Conservation (phyloP, 2,329 filamentous ascomycete genomes). For the Aspergillus sp. region DNA sequence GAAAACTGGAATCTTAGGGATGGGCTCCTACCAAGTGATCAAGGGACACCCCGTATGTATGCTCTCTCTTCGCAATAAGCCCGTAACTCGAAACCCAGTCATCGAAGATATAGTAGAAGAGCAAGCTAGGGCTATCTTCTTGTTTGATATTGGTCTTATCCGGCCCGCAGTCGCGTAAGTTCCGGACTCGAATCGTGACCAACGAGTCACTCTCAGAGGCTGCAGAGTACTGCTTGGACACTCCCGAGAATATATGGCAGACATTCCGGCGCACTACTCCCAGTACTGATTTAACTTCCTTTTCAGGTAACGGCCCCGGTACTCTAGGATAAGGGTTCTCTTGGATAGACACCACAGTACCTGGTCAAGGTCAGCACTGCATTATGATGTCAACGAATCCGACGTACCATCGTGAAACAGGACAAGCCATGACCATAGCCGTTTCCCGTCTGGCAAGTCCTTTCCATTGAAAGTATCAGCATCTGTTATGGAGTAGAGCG, state of each 20-base stretch:
- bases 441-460: conserved; percentile 41
- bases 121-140: conserved; percentile 50
- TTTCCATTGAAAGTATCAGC: conserved; percentile 26
- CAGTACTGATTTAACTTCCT: conserved; percentile 21
- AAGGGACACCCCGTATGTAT: conserved; percentile 42
- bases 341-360: conserved; percentile 62
- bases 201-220: conserved; percentile 42
- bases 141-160: conserved; percentile 31
- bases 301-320: conserved; percentile 23
- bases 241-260: conserved; percentile 52
- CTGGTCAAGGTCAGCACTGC: conserved; percentile 26
- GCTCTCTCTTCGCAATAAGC: conserved; percentile 50
- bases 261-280: conserved; percentile 48
- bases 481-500: conserved; percentile 41
- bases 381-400: neutral
- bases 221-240: conserved; percentile 47
- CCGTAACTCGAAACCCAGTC: conserved; percentile 58
- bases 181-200: conserved; percentile 40
- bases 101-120: conserved; percentile 61
- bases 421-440: conserved; percentile 64
- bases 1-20: neutral
- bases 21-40: conserved; percentile 40
- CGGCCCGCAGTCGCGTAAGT: conserved; percentile 21
- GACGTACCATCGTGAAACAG: conserved; percentile 55
- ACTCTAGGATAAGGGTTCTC: conserved; percentile 49